phyloP scores from a whole-genome alignment of 805 yeast genomes.

The Wickerhamiella siamensis region DNA sequence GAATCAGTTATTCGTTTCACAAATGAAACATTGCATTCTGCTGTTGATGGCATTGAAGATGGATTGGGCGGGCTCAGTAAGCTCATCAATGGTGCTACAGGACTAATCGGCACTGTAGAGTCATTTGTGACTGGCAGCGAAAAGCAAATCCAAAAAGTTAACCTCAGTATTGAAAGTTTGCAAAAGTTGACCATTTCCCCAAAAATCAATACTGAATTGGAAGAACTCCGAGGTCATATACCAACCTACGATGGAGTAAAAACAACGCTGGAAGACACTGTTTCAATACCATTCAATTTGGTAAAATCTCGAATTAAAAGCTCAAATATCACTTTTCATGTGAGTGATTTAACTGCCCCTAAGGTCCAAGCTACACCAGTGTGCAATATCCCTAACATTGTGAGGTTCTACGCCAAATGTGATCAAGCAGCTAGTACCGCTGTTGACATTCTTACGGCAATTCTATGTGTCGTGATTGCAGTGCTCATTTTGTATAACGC shows the following conservation, averaged over 20 bases:
- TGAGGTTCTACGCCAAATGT: constrained; percentile 1
- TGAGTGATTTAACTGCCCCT: neutral
- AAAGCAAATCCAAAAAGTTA: constrained; percentile 34
- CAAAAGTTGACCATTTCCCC: constrained; percentile 50
- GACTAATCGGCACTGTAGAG: constrained; percentile 38
- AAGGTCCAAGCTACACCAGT: neutral
- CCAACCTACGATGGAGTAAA: constrained; percentile 57
- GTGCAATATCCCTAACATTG: constrained; percentile 6
- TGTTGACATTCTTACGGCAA: constrained; percentile 3
- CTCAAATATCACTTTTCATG: constrained; percentile 5
- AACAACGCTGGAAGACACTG: constrained; percentile 38
- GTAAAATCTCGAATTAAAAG: constrained; percentile 29
- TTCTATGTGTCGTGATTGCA: constrained; percentile 8
- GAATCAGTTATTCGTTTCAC: constrained; percentile 45
- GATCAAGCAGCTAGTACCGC: neutral
- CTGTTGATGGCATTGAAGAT: constrained; percentile 48
- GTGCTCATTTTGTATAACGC: constrained; percentile 4
- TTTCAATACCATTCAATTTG: constrained; percentile 45
- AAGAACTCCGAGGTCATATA: constrained; percentile 34
- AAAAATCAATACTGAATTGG: constrained; percentile 44
- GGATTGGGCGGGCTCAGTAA: constrained; percentile 49
- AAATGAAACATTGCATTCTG: constrained; percentile 40
- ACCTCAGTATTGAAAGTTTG: constrained; percentile 42
- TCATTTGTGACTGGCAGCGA: constrained; percentile 39
- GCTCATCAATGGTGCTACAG: constrained; percentile 41